Evolutionary conservation across 176 grass and related monocot genomes (phyloP).

Genomic region (Ananas comosus): DNA sequence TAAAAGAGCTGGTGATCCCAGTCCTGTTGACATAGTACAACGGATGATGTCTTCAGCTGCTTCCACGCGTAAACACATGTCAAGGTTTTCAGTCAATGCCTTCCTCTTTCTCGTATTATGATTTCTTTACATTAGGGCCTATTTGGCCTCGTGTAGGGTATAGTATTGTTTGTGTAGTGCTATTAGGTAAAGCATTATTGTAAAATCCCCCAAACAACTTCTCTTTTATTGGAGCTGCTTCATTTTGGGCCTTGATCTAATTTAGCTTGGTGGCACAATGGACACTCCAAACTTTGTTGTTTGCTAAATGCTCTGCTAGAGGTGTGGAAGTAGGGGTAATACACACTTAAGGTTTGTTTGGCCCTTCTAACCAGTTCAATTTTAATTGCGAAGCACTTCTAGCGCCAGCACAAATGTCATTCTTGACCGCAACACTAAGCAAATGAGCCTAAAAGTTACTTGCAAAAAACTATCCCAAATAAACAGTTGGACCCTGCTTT

Average conservation of each 20-base stretch:
- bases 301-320: neutral
- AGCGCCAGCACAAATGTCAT: no score
- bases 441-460: no score
- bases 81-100: slow-evolving; percentile 49
- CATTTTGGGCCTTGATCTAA: neutral
- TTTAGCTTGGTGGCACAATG: neutral
- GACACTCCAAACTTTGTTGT: no score
- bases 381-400: no score
- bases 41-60: slow-evolving; percentile 65
- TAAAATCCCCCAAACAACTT: neutral
- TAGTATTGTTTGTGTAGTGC: slow-evolving; percentile 6
- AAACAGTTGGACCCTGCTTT: no score
- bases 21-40: slow-evolving; percentile 79
- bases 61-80: slow-evolving; percentile 93
- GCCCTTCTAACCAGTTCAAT: no score
- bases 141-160: no score
- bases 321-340: no score
- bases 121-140: neutral
- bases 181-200: neutral
- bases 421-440: no score
- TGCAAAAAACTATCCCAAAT: no score
- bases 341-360: neutral
- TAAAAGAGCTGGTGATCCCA: slow-evolving; percentile 51
- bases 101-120: neutral
- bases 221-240: neutral